Evolutionary conservation across 1,139 yeast species (phyloP).

Genomic region (Pichiaceae sp.): DNA sequence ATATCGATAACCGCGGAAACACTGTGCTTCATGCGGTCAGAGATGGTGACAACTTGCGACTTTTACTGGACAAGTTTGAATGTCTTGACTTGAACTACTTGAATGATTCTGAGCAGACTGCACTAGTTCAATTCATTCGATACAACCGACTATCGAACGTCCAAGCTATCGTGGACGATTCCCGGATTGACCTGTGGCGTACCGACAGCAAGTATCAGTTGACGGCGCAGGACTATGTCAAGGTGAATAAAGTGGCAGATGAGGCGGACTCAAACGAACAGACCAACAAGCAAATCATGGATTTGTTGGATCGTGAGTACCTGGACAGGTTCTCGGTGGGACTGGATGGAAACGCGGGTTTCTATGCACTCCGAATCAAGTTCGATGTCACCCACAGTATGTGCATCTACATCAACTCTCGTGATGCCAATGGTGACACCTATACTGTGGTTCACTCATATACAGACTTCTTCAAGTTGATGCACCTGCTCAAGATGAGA

Average conservation of each 20-base stretch:
- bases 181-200: slow-evolving; percentile 33
- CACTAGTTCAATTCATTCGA: slow-evolving; percentile 63
- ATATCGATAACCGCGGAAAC: slow-evolving; percentile 67
- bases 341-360: slow-evolving; percentile 21
- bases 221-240: slow-evolving; percentile 45
- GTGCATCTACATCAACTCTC: slow-evolving; percentile 28
- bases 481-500: slow-evolving; percentile 19
- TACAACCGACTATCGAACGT: slow-evolving; percentile 61
- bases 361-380: slow-evolving; percentile 27
- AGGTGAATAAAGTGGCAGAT: slow-evolving; percentile 19
- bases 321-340: slow-evolving; percentile 25
- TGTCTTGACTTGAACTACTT: slow-evolving; percentile 52
- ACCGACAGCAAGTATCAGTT: slow-evolving; percentile 35
- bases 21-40: slow-evolving; percentile 65
- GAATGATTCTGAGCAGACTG: slow-evolving; percentile 56
- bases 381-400: slow-evolving; percentile 24
- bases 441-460: slow-evolving; percentile 12
- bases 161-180: slow-evolving; percentile 35
- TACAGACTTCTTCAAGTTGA: slow-evolving; percentile 14
- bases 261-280: slow-evolving; percentile 3
- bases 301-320: slow-evolving; percentile 33
- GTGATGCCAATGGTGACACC: slow-evolving; percentile 5
- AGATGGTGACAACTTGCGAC: slow-evolving; percentile 14
- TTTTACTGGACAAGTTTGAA: slow-evolving; percentile 26
- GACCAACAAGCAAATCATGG: slow-evolving; percentile 35